Evolutionary conservation across 441 rosid species (phyloP).

Genomic region (Sinapis alba): DNA sequence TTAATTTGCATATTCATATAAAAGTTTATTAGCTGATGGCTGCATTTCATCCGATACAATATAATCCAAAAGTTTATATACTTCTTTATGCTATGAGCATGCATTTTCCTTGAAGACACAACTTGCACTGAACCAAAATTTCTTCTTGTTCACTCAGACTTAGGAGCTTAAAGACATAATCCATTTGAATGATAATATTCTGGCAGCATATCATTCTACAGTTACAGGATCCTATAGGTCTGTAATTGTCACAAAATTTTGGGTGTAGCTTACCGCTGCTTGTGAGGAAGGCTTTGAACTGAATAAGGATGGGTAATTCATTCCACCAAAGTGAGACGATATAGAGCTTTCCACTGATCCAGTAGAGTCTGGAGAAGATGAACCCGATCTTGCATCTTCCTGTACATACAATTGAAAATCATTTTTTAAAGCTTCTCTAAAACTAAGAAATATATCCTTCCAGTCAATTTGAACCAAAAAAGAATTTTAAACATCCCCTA

Average conservation of each 20-base stretch:
- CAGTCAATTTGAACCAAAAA: too few species aligned
- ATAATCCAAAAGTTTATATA: neutral
- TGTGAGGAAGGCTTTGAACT: conserved; percentile 87
- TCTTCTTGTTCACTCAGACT: conserved; percentile 13
- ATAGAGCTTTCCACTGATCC: conserved; percentile 98
- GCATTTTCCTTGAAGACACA: conserved; percentile 11
- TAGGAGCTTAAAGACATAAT: neutral
- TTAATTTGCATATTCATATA: conserved; percentile 24
- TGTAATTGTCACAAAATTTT: neutral
- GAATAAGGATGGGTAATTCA: conserved; percentile 95
- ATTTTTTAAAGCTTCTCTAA: conserved; percentile 3
- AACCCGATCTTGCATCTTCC: conserved; percentile 94
- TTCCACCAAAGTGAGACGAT: conserved; percentile 99
- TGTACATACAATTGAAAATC: conserved; percentile 40
- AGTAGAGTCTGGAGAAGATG: conserved; percentile 92
- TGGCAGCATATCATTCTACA: conserved; percentile 1
- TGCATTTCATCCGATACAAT: neutral
- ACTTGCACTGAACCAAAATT: neutral
- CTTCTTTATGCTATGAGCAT: conserved; percentile 10
- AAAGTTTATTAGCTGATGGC: conserved; percentile 12
- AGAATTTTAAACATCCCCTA: conserved; percentile 5
- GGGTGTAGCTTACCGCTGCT: conserved; percentile 52
- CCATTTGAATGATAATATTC: neutral
- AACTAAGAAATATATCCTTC: neutral
- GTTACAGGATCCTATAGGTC: neutral